phyloP scores from a whole-genome alignment of 2,329 filamentous ascomycete genomes.

The Alternaria solani region DNA sequence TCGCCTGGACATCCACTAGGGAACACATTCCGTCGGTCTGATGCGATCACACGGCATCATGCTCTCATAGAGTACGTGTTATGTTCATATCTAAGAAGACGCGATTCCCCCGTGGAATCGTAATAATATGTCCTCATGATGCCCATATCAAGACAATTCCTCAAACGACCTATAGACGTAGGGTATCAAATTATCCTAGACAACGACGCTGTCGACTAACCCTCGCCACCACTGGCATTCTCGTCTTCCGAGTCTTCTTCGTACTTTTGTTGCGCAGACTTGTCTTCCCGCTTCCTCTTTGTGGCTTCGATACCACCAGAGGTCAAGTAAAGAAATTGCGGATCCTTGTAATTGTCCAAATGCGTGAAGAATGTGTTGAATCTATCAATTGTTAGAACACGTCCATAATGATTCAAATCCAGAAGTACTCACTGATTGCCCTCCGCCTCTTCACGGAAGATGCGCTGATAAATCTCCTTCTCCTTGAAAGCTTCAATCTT shows the following conservation, averaged over 20 bases:
- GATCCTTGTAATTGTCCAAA: conserved; percentile 60
- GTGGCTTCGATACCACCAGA: conserved; percentile 58
- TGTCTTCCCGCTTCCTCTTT: conserved; percentile 41
- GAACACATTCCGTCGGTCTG: neutral
- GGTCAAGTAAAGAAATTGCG: conserved; percentile 59
- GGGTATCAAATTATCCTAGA: neutral
- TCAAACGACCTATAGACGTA: neutral
- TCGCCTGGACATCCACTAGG: neutral
- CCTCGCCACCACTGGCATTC: conserved; percentile 46
- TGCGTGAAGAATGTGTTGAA: conserved; percentile 61
- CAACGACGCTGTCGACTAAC: conserved; percentile 16
- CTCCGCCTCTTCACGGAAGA: conserved; percentile 88
- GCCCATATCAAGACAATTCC: neutral
- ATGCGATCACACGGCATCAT: neutral
- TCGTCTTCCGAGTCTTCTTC: conserved; percentile 49
- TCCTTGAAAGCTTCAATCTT: conserved; percentile 91
- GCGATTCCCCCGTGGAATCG: neutral
- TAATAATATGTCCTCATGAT: neutral
- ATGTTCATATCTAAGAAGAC: neutral
- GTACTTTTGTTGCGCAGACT: conserved; percentile 36
- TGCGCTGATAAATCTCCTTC: conserved; percentile 87
- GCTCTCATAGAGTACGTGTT: neutral
- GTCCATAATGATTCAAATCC: neutral
- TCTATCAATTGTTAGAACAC: conserved; percentile 33
- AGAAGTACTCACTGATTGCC: conserved; percentile 76